Conservation (phyloP, 192 early-diverging fungal species). For the Mortierella alpina region DNA sequence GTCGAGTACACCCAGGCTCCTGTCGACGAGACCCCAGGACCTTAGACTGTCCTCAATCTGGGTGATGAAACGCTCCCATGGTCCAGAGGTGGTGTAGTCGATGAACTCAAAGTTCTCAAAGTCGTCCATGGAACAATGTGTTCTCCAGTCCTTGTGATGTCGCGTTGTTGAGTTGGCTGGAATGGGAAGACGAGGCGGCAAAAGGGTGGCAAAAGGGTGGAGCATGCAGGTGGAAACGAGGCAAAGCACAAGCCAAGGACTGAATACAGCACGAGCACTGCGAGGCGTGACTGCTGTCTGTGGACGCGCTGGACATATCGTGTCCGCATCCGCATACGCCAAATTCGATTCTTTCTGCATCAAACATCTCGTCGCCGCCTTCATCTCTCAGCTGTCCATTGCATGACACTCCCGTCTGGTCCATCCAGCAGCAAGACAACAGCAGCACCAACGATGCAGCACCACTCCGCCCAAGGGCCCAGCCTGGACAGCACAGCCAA, state of each 20-base stretch:
- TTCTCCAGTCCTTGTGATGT: no score
- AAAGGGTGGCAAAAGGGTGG: background rate
- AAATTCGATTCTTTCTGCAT: no score
- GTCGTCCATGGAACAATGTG: slow-evolving; percentile 56
- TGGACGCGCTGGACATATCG: background rate
- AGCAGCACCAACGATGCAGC: slow-evolving; percentile 4
- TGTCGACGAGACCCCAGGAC: slow-evolving; percentile 67
- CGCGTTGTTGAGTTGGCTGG: no score
- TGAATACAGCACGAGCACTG: no score
- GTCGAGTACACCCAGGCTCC: slow-evolving; percentile 60
- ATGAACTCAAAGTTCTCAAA: slow-evolving; percentile 80
- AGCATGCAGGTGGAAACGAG: background rate
- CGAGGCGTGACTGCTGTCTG: background rate
- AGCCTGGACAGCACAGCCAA: slow-evolving; percentile 17
- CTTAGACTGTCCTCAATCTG: slow-evolving; percentile 70
- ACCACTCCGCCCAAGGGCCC: background rate
- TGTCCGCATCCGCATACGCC: background rate
- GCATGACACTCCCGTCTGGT: no score
- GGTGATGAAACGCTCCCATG: slow-evolving; percentile 75
- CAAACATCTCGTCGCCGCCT: no score
- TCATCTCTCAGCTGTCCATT: background rate
- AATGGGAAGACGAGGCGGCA: background rate
- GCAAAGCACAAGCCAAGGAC: no score
- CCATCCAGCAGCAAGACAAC: background rate
- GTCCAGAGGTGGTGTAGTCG: slow-evolving; percentile 79